Evolutionary conservation across 306 rosid species (phyloP).

Genomic region (Purshia tridentata): DNA sequence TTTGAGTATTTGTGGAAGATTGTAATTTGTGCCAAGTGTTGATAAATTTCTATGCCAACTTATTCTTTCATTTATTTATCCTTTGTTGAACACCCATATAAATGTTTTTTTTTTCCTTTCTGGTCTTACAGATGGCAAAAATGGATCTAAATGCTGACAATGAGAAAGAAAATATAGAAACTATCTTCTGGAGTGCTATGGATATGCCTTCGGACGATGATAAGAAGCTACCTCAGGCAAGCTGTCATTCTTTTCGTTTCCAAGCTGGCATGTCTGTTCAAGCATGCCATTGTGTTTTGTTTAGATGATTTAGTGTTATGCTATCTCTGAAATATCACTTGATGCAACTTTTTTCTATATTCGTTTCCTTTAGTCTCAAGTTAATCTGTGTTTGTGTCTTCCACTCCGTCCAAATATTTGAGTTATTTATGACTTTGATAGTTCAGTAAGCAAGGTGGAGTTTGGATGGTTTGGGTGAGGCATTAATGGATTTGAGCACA

Average conservation of each 20-base stretch:
- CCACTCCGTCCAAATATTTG: no score
- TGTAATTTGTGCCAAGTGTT: no score
- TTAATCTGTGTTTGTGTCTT: neutral
- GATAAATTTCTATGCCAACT: no score
- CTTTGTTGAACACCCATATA: neutral
- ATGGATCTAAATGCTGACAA: constrained; percentile 85
- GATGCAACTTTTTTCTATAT: neutral
- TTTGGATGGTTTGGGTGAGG: neutral
- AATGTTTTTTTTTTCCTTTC: constrained; percentile 20
- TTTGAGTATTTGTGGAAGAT: no score
- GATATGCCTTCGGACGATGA: constrained; percentile 95
- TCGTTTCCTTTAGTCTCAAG: neutral
- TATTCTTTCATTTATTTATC: neutral
- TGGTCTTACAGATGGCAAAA: constrained; percentile 76
- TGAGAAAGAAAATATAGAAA: constrained; percentile 74
- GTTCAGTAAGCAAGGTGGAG: constrained; percentile 7
- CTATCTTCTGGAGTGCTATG: constrained; percentile 95
- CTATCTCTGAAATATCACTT: neutral
- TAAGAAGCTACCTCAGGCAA: constrained; percentile 96
- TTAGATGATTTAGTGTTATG: neutral
- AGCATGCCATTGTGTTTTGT: neutral
- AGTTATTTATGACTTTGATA: neutral
- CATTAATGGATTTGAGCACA: neutral
- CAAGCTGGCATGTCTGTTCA: neutral
- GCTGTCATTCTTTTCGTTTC: constrained; percentile 28